Conservation (phyloP, 768 basidiomycete species). For the Rhizopogon roseolus region DNA sequence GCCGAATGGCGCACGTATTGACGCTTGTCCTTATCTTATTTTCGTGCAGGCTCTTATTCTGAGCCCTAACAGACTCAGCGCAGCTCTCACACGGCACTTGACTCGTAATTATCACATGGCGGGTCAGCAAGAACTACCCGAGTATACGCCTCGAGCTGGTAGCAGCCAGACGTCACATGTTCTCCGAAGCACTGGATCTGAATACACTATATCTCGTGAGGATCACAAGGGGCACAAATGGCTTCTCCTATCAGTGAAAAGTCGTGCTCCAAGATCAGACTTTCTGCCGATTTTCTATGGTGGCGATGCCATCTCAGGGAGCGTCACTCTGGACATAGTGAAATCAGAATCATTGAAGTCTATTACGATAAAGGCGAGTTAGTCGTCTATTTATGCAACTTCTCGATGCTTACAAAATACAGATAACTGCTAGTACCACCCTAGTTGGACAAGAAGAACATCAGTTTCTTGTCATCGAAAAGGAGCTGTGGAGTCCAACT, state of each 20-base stretch:
- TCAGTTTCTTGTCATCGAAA: constrained; percentile 40
- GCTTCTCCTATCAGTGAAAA: constrained; percentile 43
- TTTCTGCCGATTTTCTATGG: constrained; percentile 44
- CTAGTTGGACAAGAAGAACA: constrained; percentile 53
- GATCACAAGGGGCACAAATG: constrained; percentile 37
- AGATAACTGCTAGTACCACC: constrained; percentile 47
- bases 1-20: too few relatives aligned
- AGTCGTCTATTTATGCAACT: neutral
- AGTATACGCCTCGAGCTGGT: constrained; percentile 9
- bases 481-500: constrained; percentile 37
- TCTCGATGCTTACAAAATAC: neutral
- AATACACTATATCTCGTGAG: constrained; percentile 40
- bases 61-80: too few relatives aligned
- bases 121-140: too few relatives aligned
- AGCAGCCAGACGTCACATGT: constrained; percentile 1
- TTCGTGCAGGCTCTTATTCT: too few relatives aligned
- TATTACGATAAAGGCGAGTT: constrained; percentile 33
- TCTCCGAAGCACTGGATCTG: constrained; percentile 7
- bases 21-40: too few relatives aligned
- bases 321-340: constrained; percentile 45
- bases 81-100: too few relatives aligned
- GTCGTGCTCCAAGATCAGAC: constrained; percentile 33
- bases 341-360: constrained; percentile 46
- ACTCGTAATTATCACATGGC: too few relatives aligned
- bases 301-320: constrained; percentile 45